Conservation (phyloP, 2,329 filamentous ascomycete species). For the Rhynchosporium secalis region DNA sequence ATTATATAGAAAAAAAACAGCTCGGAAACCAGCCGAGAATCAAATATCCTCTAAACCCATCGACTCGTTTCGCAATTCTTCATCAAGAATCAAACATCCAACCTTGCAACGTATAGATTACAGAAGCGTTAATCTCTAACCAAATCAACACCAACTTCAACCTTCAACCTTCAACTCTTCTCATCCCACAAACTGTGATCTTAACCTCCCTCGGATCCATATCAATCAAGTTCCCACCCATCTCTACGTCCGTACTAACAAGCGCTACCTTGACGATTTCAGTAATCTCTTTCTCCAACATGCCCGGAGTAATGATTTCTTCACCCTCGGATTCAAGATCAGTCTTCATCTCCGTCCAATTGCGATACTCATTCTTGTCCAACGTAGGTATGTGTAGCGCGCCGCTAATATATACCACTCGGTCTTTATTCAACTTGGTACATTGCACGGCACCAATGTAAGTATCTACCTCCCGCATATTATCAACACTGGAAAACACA, state of each 20-base stretch:
- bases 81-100: background rate
- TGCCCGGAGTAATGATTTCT: conserved; percentile 4
- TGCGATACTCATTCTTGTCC: conserved; percentile 7
- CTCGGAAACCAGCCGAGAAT: too few relatives aligned
- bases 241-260: background rate
- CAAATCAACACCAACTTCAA: background rate
- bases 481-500: too few relatives aligned
- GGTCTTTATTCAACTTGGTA: conserved; percentile 15
- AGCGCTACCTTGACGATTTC: background rate
- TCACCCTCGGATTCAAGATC: conserved; percentile 4
- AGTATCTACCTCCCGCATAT: background rate
- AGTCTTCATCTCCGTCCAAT: conserved; percentile 9
- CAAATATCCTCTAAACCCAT: too few relatives aligned
- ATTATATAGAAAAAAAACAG: background rate
- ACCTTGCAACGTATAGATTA: background rate
- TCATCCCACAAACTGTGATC: conserved; percentile 11
- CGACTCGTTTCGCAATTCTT: conserved; percentile 32
- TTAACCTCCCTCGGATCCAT: conserved; percentile 1
- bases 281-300: background rate
- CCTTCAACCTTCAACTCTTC: conserved; percentile 4
- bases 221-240: background rate
- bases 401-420: conserved; percentile 9
- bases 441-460: conserved; percentile 11
- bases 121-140: background rate
- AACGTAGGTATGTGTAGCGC: conserved; percentile 1